These are phyloP conservation scores for Nephelium lappaceum DNA, from an alignment of 345 rosid species.

Conservation along the genomic window DNA sequence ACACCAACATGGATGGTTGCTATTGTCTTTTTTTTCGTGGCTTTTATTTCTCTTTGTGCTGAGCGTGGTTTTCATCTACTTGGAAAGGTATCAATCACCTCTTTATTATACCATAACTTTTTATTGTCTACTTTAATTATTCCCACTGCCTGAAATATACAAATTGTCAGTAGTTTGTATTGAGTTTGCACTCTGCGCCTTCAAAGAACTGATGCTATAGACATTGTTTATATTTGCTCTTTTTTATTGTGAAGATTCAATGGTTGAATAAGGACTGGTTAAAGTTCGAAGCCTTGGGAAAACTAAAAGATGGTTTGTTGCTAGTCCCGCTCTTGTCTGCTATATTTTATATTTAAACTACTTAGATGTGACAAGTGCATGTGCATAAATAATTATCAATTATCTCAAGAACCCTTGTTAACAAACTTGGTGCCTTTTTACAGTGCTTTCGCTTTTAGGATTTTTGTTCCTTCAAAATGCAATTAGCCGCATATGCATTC, in stretches of 20 bases:
- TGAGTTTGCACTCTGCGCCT: too few relatives aligned
- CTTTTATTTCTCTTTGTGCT: slow-evolving; percentile 61
- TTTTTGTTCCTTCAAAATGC: slow-evolving; percentile 68
- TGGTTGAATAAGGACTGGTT: slow-evolving; percentile 51
- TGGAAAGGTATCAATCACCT: slow-evolving; percentile 61
- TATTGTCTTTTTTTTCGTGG: slow-evolving; percentile 65
- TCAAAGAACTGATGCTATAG: too few relatives aligned
- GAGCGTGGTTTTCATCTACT: slow-evolving; percentile 73
- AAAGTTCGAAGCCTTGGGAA: slow-evolving; percentile 70
- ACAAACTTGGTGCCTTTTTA: not conserved
- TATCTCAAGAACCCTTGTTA: too few relatives aligned
- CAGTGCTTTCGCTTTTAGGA: slow-evolving; percentile 94
- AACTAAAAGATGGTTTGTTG: slow-evolving; percentile 67
- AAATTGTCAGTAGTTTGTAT: too few relatives aligned
- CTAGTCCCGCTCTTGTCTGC: not conserved
- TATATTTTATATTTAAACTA: not conserved
- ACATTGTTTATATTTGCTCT: not conserved
- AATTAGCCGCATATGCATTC: slow-evolving; percentile 63
- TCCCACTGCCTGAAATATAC: not conserved
- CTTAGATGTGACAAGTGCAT: not conserved
- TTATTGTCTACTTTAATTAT: not conserved
- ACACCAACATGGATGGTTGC: slow-evolving; percentile 91
- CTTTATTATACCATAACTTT: too few relatives aligned
- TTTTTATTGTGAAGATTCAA: slow-evolving; percentile 36
- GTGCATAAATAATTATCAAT: not conserved